phyloP scores from a whole-genome alignment of 2,329 filamentous ascomycete genomes.

The Penicillium sp. region DNA sequence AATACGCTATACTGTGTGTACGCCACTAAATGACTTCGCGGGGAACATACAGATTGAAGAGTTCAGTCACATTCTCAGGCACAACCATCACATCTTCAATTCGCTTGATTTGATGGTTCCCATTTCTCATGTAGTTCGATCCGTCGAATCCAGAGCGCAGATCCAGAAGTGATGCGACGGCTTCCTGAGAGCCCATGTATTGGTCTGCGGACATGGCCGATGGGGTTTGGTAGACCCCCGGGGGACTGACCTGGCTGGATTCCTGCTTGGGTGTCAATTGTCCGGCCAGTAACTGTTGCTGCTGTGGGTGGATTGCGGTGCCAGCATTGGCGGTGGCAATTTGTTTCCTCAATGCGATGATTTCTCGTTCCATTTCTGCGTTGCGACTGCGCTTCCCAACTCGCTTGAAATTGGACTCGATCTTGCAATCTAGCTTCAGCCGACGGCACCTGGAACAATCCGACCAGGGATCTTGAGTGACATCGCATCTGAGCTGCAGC shows the following conservation, averaged over 20 bases:
- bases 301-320: constrained; percentile 24
- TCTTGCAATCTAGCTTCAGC: constrained; percentile 62
- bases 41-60: constrained; percentile 45
- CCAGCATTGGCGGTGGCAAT: constrained; percentile 37
- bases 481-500: constrained; percentile 62
- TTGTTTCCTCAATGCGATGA: constrained; percentile 51
- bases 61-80: constrained; percentile 44
- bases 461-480: constrained; percentile 61
- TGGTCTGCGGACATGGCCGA: constrained; percentile 41
- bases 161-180: constrained; percentile 51
- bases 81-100: constrained; percentile 51
- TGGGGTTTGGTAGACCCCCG: constrained; percentile 34
- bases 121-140: constrained; percentile 47
- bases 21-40: constrained; percentile 24
- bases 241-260: constrained; percentile 35
- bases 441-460: constrained; percentile 62
- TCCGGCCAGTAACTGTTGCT: constrained; percentile 24
- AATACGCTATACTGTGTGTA: no score
- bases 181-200: constrained; percentile 50
- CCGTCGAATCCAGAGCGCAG: constrained; percentile 49
- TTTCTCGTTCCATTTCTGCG: constrained; percentile 62
- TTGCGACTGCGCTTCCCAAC: constrained; percentile 65
- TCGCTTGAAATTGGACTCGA: constrained; percentile 67
- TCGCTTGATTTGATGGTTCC: constrained; percentile 49
- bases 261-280: constrained; percentile 38